phyloP scores from a whole-genome alignment of 768 basidiomycete species.

The Leccinum ochraceum region DNA sequence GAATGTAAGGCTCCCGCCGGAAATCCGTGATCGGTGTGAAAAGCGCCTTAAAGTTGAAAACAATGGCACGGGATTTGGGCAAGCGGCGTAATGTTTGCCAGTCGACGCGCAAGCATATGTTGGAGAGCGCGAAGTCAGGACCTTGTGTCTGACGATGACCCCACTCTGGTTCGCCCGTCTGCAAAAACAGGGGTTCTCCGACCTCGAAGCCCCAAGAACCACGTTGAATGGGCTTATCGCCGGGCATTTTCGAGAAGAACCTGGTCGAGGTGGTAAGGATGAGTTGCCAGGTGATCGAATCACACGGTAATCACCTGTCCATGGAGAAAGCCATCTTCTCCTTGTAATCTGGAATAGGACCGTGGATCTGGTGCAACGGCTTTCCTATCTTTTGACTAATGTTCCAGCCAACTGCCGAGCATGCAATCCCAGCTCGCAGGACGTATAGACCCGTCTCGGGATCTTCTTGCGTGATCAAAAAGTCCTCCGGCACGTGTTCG shows the following conservation, averaged over 20 bases:
- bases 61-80: constrained; percentile 47
- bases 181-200: constrained; percentile 50
- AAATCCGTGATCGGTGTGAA: constrained; percentile 51
- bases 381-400: constrained; percentile 48
- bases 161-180: constrained; percentile 41
- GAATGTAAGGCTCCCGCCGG: constrained; percentile 48
- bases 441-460: constrained; percentile 43
- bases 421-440: constrained; percentile 46
- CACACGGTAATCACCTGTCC: constrained; percentile 40
- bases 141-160: constrained; percentile 33
- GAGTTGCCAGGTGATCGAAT: neutral
- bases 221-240: constrained; percentile 51
- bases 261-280: constrained; percentile 22
- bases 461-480: constrained; percentile 45
- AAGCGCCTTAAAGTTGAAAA: constrained; percentile 55
- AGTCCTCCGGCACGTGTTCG: constrained; percentile 56
- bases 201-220: constrained; percentile 54
- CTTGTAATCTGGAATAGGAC: constrained; percentile 50
- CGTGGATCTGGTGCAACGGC: constrained; percentile 47
- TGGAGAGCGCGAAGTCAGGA: constrained; percentile 38
- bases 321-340: constrained; percentile 50
- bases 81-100: constrained; percentile 56
- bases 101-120: constrained; percentile 50
- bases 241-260: constrained; percentile 48
- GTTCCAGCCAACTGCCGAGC: constrained; percentile 54